Evolutionary conservation across 2,329 filamentous ascomycete species (phyloP), one percentile per base, ranked within the genome.

Genomic region (Exophiala bonariae): DNA sequence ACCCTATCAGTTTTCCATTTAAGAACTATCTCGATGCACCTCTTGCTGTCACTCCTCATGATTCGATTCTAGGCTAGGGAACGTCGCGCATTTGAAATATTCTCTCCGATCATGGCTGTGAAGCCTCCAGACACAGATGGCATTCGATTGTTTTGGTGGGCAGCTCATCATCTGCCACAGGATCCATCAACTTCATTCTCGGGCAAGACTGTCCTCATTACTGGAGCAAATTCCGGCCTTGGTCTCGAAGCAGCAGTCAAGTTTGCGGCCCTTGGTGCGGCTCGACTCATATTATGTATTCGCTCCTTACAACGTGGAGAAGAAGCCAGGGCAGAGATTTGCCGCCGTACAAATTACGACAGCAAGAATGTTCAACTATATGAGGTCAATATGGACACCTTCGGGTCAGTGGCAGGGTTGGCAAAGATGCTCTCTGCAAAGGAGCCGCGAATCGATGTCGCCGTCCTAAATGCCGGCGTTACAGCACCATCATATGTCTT

Each of bases 401-500:
- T 65, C 32, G 54, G 55, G 1, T 69, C 66, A 1, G 66, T 72
- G 5, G 54, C 65, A 30, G 47, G 51, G 0, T 74, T 73, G 44
- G 63, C 61, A 4, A 55, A 63, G 2, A 53, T 59, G 11, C 61
- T 58, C 2, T 8, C 22, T 7, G 48, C 57, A 3, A 9, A 37
- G 18, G 49, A 49, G 2, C 55, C 71, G 0, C 54, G 63, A 2
- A 49, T 74, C 0, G 70, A 74, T 46, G 59, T 50, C 2, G 50
- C 69, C 1, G 48, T 74, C 2, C 48, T 62, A 23, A 74, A 77
- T 49, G 73, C 73, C 0, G 72, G 73, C 1, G 52, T 80, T 3
- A 65, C 63, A 1, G 68, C 68, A 66, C 17, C 30, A n/a, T 14
- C 32, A 20, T 46, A n/a, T 39, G 23, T 50, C 0, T 33, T 56